These are phyloP conservation scores for Phytophthora pseudosyringae DNA, from an alignment of 352 stramenopile species.

Conservation along the genomic window DNA sequence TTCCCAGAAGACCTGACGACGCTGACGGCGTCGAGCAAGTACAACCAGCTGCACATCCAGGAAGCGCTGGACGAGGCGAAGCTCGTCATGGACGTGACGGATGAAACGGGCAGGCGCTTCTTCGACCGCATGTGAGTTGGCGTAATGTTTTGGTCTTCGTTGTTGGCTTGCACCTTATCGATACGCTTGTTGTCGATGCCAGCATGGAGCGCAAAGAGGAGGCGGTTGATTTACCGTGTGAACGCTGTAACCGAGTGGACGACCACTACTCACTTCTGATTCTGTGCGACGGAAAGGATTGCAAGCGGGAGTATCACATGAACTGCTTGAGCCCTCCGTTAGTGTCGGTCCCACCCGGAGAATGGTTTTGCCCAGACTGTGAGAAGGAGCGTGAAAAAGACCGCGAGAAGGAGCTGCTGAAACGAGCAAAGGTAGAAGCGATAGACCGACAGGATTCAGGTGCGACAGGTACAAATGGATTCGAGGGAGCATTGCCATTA, in stretches of 20 bases:
- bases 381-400: constrained; percentile 55
- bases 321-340: constrained; percentile 80
- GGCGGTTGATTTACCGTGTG: constrained; percentile 79
- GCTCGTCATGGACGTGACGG: constrained; percentile 64
- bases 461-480: constrained; percentile 22
- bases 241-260: constrained; percentile 82
- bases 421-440: constrained; percentile 34
- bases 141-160: background rate
- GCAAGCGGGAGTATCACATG: constrained; percentile 89
- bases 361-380: constrained; percentile 86
- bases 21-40: constrained; percentile 73
- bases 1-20: constrained; percentile 73
- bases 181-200: constrained; percentile 10
- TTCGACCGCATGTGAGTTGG: constrained; percentile 82
- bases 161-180: background rate
- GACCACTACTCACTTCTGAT: constrained; percentile 85
- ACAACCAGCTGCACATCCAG: constrained; percentile 73
- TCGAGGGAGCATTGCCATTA: constrained; percentile 18
- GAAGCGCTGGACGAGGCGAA: constrained; percentile 78
- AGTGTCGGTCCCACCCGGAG: constrained; percentile 58
- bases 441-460: constrained; percentile 28
- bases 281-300: constrained; percentile 84
- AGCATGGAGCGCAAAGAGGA: constrained; percentile 80
- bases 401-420: constrained; percentile 45
- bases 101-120: constrained; percentile 61